phyloP scores from a whole-genome alignment of 1,284 basidiomycete genomes.

The Tilletia caries region DNA sequence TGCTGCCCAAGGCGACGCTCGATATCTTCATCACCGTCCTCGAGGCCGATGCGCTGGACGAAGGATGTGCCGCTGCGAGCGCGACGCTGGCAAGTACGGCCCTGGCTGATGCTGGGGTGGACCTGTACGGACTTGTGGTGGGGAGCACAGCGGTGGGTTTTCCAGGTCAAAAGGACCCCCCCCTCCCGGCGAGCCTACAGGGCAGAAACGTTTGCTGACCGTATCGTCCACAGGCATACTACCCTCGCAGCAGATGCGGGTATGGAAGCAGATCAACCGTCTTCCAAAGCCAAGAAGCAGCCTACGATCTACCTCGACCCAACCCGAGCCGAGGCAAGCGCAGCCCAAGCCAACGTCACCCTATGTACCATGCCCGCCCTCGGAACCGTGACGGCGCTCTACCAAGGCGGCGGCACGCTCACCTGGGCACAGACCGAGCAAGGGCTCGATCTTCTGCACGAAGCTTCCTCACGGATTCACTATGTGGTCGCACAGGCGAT shows the following conservation, averaged over 20 bases:
- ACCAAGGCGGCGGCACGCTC: neutral
- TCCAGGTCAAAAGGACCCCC: too few relatives aligned
- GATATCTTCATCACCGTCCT: slow-evolving; percentile 88
- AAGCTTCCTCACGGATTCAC: slow-evolving; percentile 70
- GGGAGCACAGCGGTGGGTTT: slow-evolving; percentile 53
- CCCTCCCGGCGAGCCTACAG: too few relatives aligned
- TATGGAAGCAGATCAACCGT: neutral
- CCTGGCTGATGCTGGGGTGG: slow-evolving; percentile 80
- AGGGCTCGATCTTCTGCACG: slow-evolving; percentile 68
- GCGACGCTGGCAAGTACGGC: slow-evolving; percentile 84
- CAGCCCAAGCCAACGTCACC: slow-evolving; percentile 65
- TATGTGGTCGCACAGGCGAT: slow-evolving; percentile 68
- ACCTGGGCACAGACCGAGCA: slow-evolving; percentile 41
- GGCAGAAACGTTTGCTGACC: too few relatives aligned
- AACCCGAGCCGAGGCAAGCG: slow-evolving; percentile 64
- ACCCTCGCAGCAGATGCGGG: neutral
- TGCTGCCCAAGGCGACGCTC: slow-evolving; percentile 87
- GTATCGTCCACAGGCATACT: slow-evolving; percentile 13
- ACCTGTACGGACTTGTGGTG: slow-evolving; percentile 77
- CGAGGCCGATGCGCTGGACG: slow-evolving; percentile 79
- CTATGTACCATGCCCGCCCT: slow-evolving; percentile 84
- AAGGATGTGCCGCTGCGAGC: slow-evolving; percentile 55
- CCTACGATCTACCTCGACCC: slow-evolving; percentile 70
- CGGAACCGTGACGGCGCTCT: slow-evolving; percentile 65
- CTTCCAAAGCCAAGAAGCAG: neutral